Conservation (phyloP, 176 grass and related monocot species). For the Phoenix roebelenii region DNA sequence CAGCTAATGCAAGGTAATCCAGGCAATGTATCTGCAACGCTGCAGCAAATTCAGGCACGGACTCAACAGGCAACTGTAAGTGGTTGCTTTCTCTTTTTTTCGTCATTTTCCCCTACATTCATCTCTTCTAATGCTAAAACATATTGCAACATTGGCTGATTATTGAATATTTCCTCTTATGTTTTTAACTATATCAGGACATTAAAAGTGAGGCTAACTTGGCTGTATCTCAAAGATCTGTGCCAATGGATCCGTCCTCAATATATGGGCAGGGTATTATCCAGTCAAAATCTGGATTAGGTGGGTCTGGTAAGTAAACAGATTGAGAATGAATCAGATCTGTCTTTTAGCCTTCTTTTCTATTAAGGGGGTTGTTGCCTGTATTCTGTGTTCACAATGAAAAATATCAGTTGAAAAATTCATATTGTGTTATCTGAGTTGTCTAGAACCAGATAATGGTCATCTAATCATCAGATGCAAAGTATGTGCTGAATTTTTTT, state of each 20-base stretch:
- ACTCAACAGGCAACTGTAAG: slow-evolving; percentile 74
- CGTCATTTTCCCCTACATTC: background rate
- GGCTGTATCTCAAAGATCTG: slow-evolving; percentile 69
- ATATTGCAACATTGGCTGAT: slow-evolving; percentile 10
- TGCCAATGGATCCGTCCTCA: slow-evolving; percentile 83
- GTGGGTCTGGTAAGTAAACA: slow-evolving; percentile 46
- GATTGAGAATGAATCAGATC: no score
- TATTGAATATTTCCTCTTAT: slow-evolving; percentile 6
- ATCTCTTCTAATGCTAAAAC: slow-evolving; percentile 14
- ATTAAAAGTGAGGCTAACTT: slow-evolving; percentile 83
- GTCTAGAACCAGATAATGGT: no score
- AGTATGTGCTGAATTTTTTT: no score
- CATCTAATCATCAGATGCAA: no score
- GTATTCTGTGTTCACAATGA: no score
- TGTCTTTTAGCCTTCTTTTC: no score
- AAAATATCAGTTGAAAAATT: no score
- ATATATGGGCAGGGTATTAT: slow-evolving; percentile 85
- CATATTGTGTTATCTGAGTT: no score
- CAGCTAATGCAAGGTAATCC: slow-evolving; percentile 64
- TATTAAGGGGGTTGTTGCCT: no score
- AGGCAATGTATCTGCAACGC: slow-evolving; percentile 75
- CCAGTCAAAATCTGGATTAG: slow-evolving; percentile 84
- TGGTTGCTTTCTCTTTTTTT: slow-evolving; percentile 16
- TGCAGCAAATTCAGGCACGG: slow-evolving; percentile 88
- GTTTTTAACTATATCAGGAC: slow-evolving; percentile 46